A percentile compares a stretch with the other conserved stretches of the same genome.
These are phyloP conservation scores for Diospyros lotus DNA, from an alignment of 148 eudicot species.

Conservation along the genomic window DNA sequence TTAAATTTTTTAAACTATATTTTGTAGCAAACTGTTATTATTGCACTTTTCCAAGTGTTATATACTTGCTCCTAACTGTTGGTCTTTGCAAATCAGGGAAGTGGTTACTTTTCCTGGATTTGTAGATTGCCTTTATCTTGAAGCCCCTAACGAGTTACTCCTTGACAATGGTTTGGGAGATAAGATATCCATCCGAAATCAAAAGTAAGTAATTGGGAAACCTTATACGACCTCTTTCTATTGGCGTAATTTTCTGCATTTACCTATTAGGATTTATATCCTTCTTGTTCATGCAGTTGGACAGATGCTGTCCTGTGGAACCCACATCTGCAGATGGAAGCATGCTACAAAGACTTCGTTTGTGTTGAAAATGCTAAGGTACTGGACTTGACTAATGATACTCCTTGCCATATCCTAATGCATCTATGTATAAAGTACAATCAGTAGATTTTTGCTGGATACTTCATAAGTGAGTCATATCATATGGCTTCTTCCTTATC, in stretches of 20 bases:
- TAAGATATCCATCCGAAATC: constrained; percentile 56
- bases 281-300: constrained; percentile 56
- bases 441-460: too few relatives aligned
- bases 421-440: too few relatives aligned
- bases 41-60: not conserved
- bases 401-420: too few relatives aligned
- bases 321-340: constrained; percentile 88
- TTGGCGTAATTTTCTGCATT: not conserved
- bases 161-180: constrained; percentile 92
- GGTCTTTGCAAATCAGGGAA: constrained; percentile 52
- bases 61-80: constrained; percentile 11
- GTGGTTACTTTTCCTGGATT: constrained; percentile 90
- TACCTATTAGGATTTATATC: constrained; percentile 2
- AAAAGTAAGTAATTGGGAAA: constrained; percentile 42
- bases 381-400: not conserved
- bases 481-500: too few relatives aligned
- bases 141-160: constrained; percentile 60
- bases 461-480: not conserved
- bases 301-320: constrained; percentile 94
- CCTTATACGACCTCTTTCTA: constrained; percentile 1
- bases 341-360: constrained; percentile 89
- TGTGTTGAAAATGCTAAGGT: constrained; percentile 99
- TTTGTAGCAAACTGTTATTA: not conserved
- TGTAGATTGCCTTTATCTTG: constrained; percentile 85
- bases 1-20: not conserved